Conservation (phyloP, 495 filamentous ascomycete genomes). For the Hyaloscypha finlandica region DNA sequence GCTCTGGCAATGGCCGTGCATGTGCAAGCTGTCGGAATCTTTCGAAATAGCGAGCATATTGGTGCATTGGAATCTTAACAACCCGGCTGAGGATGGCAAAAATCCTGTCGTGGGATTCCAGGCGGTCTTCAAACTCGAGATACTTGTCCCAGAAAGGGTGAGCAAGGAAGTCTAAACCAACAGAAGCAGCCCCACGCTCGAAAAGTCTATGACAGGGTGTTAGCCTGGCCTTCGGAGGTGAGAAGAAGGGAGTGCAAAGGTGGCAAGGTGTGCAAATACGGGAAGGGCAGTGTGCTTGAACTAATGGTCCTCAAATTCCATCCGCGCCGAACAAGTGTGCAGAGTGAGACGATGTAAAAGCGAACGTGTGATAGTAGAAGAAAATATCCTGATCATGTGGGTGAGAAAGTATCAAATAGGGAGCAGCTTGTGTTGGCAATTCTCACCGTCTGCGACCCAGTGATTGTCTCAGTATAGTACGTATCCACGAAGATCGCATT, state of each 20-base stretch:
- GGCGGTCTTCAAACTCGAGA: conserved; percentile 89
- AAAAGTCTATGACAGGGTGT: conserved; percentile 75
- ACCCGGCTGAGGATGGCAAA: conserved; percentile 83
- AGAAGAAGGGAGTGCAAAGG: conserved; percentile 39
- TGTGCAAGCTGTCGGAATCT: conserved; percentile 81
- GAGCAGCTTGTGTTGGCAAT: conserved; percentile 32
- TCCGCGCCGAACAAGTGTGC: conserved; percentile 47
- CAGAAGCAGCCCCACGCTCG: conserved; percentile 81
- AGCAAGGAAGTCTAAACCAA: conserved; percentile 90
- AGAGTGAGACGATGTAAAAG: conserved; percentile 39
- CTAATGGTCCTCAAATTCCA: conserved; percentile 50
- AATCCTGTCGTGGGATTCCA: conserved; percentile 84
- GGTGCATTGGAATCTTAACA: conserved; percentile 93
- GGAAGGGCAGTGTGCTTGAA: conserved; percentile 55
- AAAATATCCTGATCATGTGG: conserved; percentile 57
- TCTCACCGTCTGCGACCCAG: conserved; percentile 38
- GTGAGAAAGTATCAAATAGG: conserved; percentile 51
- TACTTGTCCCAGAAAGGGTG: conserved; percentile 99
- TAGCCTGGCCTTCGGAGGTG: conserved; percentile 44
- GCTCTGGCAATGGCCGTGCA: conserved; percentile 68
- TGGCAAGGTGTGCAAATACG: conserved; percentile 58
- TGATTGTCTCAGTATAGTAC: conserved; percentile 25
- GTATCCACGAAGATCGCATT: conserved; percentile 29
- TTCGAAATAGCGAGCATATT: conserved; percentile 95
- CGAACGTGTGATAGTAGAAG: conserved; percentile 42